Conservation (phyloP, 352 stramenopile species). For the Phytophthora sp. region DNA sequence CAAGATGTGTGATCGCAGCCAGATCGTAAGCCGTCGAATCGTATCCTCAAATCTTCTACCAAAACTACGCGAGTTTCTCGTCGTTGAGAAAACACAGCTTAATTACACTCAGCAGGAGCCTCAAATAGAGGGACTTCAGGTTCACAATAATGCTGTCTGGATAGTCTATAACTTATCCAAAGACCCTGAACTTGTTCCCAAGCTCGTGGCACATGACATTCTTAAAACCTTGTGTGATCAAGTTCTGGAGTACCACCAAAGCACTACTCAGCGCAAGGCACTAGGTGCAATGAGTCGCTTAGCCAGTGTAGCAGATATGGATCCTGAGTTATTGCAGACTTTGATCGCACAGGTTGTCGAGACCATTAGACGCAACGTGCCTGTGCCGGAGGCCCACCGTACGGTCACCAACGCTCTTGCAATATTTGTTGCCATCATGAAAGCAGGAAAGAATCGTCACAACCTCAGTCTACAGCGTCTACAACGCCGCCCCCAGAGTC, state of each 20-base stretch:
- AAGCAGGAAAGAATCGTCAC: conserved; percentile 26
- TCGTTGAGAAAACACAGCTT: conserved; percentile 22
- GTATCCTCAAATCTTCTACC: conserved; percentile 72
- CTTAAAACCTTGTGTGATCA: conserved; percentile 51
- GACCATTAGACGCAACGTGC: conserved; percentile 41
- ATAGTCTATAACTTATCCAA: conserved; percentile 67
- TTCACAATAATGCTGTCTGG: conserved; percentile 60
- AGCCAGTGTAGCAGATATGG: conserved; percentile 17
- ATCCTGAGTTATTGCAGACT: conserved; percentile 5
- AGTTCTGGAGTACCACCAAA: conserved; percentile 41
- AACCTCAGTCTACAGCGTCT: conserved; percentile 28
- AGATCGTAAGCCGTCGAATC: conserved; percentile 52
- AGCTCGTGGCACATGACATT: conserved; percentile 58
- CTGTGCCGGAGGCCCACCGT: conserved; percentile 38
- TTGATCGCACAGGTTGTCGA: conserved; percentile 36
- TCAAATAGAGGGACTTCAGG: conserved; percentile 1
- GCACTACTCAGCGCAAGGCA: conserved; percentile 46
- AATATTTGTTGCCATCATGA: conserved; percentile 56
- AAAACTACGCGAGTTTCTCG: conserved; percentile 51
- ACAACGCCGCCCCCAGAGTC: conserved; percentile 17
- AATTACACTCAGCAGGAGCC: conserved; percentile 16
- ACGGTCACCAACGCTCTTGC: conserved; percentile 47
- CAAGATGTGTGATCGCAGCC: conserved; percentile 58
- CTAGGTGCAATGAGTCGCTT: conserved; percentile 50
- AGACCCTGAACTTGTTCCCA: conserved; percentile 66